Evolutionary conservation across 345 rosid genomes (phyloP).

Genomic region (Syzygium oleosum): DNA sequence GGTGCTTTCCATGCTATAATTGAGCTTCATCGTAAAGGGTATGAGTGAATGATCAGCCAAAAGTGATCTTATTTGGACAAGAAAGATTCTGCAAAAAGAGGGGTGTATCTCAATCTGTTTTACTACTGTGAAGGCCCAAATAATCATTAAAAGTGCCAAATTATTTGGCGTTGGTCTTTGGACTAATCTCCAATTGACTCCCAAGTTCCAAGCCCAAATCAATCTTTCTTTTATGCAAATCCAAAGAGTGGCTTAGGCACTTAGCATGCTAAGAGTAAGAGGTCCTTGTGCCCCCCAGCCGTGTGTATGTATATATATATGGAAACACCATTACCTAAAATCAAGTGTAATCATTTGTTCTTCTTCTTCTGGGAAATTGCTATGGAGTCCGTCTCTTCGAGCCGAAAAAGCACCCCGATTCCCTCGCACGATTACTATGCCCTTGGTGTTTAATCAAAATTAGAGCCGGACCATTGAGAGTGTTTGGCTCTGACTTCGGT

Average conservation of each 20-base stretch:
- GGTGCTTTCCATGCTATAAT: not conserved
- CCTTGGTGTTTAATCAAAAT: not conserved
- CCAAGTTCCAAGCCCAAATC: not conserved
- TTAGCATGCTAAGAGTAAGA: not conserved
- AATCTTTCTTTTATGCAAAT: not conserved
- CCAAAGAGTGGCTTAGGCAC: not conserved
- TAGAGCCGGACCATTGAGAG: not conserved
- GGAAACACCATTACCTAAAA: not conserved
- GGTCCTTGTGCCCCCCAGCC: not conserved
- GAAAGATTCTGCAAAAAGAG: not conserved
- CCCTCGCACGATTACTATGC: not conserved
- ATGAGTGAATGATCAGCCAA: not conserved
- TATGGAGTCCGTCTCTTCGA: not conserved
- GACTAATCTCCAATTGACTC: not conserved
- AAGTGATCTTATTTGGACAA: not conserved
- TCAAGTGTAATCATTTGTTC: not conserved
- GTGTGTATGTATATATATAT: not conserved
- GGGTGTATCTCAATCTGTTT: not conserved
- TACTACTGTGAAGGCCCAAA: not conserved
- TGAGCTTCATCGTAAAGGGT: not conserved
- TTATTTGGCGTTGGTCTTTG: not conserved
- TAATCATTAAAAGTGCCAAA: not conserved
- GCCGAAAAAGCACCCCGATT: not conserved
- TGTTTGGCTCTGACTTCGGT: too few species aligned
- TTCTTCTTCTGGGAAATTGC: not conserved